phyloP scores from a whole-genome alignment of 139 green algal species.

The Astrephomene gubernaculifera region DNA sequence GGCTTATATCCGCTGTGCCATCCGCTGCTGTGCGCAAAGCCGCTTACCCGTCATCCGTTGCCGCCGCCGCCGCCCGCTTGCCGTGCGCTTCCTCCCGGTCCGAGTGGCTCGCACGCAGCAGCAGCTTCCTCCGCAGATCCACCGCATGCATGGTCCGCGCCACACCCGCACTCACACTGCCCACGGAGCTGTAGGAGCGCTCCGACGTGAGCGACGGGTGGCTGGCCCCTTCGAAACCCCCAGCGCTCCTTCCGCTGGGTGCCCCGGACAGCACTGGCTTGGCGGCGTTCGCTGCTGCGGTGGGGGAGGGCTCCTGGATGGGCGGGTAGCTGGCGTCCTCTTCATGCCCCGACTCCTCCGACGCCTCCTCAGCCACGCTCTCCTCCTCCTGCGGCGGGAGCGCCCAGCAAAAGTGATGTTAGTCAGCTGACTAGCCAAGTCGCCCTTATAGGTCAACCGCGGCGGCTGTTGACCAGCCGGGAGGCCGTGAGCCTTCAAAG shows the following conservation, averaged over 20 bases:
- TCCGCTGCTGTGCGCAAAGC: not conserved
- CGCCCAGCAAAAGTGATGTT: no score
- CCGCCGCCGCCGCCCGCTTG: not conserved
- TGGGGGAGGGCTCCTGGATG: conserved; percentile 3
- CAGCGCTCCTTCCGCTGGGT: not conserved
- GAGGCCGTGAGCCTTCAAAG: no score
- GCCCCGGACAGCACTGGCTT: not conserved
- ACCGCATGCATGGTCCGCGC: not conserved
- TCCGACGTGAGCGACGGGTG: not conserved
- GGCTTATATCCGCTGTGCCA: no score
- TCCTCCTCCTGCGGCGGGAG: conserved; percentile 12
- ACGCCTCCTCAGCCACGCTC: not conserved
- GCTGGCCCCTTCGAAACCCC: not conserved
- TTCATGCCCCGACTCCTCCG: not conserved
- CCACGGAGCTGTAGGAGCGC: not conserved
- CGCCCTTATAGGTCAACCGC: no score
- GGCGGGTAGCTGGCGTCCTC: conserved; percentile 45
- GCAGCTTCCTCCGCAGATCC: conserved; percentile 33
- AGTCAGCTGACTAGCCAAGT: no score
- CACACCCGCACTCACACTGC: not conserved
- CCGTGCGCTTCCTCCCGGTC: not conserved
- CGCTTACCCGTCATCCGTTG: conserved; percentile 27
- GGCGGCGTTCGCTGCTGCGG: not conserved
- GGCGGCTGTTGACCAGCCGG: no score
- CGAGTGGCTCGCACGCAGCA: conserved; percentile 26